A percentile compares a stretch with the other conserved stretches of the same genome.
phyloP scores from a whole-genome alignment of 2,329 filamentous ascomycete species.

The Fusarium sarcochroum region DNA sequence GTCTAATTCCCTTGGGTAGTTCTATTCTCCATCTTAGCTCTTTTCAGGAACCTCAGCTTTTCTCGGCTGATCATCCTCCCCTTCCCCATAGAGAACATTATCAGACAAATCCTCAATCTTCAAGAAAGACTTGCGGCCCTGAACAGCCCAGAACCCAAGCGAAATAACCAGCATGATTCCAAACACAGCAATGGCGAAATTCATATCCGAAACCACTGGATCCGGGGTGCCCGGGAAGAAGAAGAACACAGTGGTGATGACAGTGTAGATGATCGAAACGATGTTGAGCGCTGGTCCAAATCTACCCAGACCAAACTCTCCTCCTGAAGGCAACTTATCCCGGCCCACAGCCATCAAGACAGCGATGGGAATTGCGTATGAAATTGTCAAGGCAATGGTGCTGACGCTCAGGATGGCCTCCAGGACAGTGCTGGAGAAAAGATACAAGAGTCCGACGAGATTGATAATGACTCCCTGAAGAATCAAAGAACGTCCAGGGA shows the following conservation, averaged over 20 bases:
- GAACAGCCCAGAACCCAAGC: conserved; percentile 64
- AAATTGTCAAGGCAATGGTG: conserved; percentile 70
- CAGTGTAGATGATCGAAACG: conserved; percentile 65
- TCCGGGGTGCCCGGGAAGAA: conserved; percentile 64
- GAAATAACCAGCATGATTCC: conserved; percentile 66
- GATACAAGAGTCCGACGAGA: conserved; percentile 66
- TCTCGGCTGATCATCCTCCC: background rate
- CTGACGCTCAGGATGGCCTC: conserved; percentile 68
- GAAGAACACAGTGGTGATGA: conserved; percentile 67
- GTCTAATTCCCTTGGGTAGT: too few relatives aligned
- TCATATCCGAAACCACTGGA: conserved; percentile 64
- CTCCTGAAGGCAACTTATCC: conserved; percentile 61
- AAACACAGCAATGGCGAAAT: conserved; percentile 69
- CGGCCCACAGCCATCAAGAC: conserved; percentile 64
- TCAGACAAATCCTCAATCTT: conserved; percentile 46
- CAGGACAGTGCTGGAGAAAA: conserved; percentile 67
- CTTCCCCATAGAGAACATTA: conserved; percentile 21
- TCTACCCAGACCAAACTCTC: conserved; percentile 61
- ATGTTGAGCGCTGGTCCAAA: conserved; percentile 59
- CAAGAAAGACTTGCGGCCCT: conserved; percentile 57
- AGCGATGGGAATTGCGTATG: conserved; percentile 62
- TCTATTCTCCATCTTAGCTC: background rate
- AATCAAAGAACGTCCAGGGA: conserved; percentile 66
- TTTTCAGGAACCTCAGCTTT: background rate
- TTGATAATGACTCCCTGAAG: conserved; percentile 60